Evolutionary conservation across 225 moss, liverwort and hornwort species (phyloP), one percentile per base, ranked within the genome.

Genomic region (Physcomitrium patens): DNA sequence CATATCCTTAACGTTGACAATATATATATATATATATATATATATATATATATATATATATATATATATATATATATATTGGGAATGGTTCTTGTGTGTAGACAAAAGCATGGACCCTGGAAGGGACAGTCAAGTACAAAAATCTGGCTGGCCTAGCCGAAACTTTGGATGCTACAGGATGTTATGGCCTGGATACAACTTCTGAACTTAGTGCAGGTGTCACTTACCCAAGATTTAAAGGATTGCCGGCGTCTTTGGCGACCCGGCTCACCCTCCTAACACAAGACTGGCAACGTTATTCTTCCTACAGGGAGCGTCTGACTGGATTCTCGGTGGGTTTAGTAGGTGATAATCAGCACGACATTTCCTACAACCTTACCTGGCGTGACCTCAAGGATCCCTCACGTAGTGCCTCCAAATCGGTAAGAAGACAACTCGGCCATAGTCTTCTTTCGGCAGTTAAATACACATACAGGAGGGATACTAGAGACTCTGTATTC

Each of bases 361-460:
- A 99, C 60, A 72, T 99, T 73, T 90, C 89, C 46, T 99, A 99
- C 86, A 99, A 99, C 74, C 88, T 99, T 18, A 99, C 95, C 2
- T 99, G 99, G 99, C 93, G 99, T 69, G 93, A 99, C 75, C 76
- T 99, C 47, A 90, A 89, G 80, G 99, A 99, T 70, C 99, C 99
- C 42, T 90, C 81, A 53, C 93, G 87, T 52, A 85, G 87, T 70
- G 99, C 93, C 51, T 99, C 99, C 23, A 91, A 89, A 73, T 86
- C 99, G 49, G 86, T 99, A 58, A 78, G 95, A 68, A 87, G 91
- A 81, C 95, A 99, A 76, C 84, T 99, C 70, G 99, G 99, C 52
- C 99, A 99, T 46, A 90, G 90, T 71, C 88, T 99, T 24, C 86
- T 99, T 52, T 99, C 99, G 45, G 89, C 95, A 63, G 77, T 95